Base-by-base conservation (phyloP, 2,329 filamentous ascomycete species). In the Cladosporium colombiae region DNA sequence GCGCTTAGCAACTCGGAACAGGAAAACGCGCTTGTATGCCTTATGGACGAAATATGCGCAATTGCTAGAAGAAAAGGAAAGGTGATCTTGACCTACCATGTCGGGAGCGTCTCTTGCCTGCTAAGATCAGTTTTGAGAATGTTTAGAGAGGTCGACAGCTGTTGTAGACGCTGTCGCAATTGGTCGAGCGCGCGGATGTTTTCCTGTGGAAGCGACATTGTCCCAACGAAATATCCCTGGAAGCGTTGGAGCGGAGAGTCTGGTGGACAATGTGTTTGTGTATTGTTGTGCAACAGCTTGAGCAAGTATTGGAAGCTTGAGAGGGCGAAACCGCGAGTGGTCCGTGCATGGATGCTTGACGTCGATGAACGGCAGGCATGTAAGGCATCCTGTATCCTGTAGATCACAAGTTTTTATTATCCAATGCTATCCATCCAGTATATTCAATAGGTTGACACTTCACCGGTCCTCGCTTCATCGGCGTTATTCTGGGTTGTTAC, bases 101-200 rank as follows among this genome's bases (percentile, higher is more conserved):
- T 68, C 46, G 74, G 75, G 18, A 77, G 70, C 6, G 73, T 71
- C 55, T 76, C 73, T 64, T 70, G 68, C 31, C 63, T 66, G 63
- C 71, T 68, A 31, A 78, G 72, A 55, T 76, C 71, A 23, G 59
- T 57, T 33, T 68, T 68, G 37, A 75, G 61, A 2, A 70, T 66
- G 27, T 56, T 66, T 23, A 77, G 68, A 40, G 71, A 72, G 5
- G 67, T 72, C 13, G 72, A 71, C 13, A 76, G 67, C 14, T 72
- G 71, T 13, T 72, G 68, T 10, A 77, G 71, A 16, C 74, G 72
- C 65, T 72, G 71, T 33, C 76, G 75, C 65, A 77, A 67, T 53
- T 74, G 71, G 60, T 77, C 75, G 35, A 77, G 69, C 23, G 74
- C 69, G 21, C 69, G 68, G 21, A 74, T 56, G 18, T 74, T 70